A percentile compares a stretch with the other conserved stretches of the same genome.
phyloP scores from a whole-genome alignment of 73 alveolate genomes.

The Vitrella brassicaformis region DNA sequence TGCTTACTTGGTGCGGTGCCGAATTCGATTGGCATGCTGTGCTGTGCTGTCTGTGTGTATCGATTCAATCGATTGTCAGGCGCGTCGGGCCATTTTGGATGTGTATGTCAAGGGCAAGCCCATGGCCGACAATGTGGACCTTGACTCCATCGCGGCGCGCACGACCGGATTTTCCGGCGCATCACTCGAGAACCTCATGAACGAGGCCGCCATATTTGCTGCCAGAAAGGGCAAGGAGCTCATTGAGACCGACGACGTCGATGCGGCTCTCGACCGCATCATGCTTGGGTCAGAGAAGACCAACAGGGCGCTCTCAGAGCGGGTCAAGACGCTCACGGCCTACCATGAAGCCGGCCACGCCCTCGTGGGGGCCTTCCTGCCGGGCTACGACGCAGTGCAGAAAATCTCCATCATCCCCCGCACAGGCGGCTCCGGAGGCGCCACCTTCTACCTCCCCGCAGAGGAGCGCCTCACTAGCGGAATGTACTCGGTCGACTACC shows the following conservation, averaged over 20 bases:
- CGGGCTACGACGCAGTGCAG: conserved; percentile 31
- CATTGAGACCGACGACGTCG: background rate
- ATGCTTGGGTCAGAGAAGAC: background rate
- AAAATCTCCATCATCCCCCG: conserved; percentile 33
- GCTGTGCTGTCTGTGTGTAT: no score
- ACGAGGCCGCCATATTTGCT: conserved; percentile 90
- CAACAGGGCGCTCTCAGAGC: conserved; percentile 1
- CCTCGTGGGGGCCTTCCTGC: conserved; percentile 42
- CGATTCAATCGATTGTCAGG: no score
- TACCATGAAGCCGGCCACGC: conserved; percentile 56
- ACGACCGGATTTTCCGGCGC: conserved; percentile 95
- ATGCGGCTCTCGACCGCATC: background rate
- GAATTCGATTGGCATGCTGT: no score
- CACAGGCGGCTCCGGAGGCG: conserved; percentile 22
- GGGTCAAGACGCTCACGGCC: conserved; percentile 51
- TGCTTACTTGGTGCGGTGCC: no score
- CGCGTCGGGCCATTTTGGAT: background rate
- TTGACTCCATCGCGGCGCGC: conserved; percentile 67
- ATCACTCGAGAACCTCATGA: conserved; percentile 84
- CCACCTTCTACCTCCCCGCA: conserved; percentile 33
- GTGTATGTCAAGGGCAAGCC: conserved; percentile 47
- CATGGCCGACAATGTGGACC: conserved; percentile 63
- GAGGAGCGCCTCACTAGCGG: conserved; percentile 31
- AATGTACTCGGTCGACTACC: conserved; percentile 28
- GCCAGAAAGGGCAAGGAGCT: conserved; percentile 19